Conservation (phyloP, 2,329 filamentous ascomycete genomes). For the Ramularia collo-cygni region DNA sequence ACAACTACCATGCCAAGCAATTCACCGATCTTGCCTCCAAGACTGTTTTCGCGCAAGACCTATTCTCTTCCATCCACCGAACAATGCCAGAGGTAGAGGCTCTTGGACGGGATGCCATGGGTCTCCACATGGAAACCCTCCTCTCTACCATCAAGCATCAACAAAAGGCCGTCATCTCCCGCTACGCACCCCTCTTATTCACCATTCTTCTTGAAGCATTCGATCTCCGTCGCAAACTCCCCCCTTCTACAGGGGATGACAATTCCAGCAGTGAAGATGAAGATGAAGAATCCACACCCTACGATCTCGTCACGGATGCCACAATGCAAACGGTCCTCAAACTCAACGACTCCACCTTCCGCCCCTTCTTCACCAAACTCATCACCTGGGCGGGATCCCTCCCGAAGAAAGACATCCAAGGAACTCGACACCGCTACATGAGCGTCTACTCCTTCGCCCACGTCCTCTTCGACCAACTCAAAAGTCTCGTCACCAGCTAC, state of each 20-base stretch:
- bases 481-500: slow-evolving; percentile 92
- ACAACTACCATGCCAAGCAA: slow-evolving; percentile 27
- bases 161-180: slow-evolving; percentile 69
- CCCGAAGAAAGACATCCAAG: slow-evolving; percentile 54
- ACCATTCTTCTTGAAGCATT: slow-evolving; percentile 51
- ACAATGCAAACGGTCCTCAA: slow-evolving; percentile 91
- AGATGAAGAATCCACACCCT: slow-evolving; percentile 54
- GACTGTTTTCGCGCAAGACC: slow-evolving; percentile 68
- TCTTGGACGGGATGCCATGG: slow-evolving; percentile 43
- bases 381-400: slow-evolving; percentile 69
- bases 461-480: slow-evolving; percentile 75
- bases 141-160: slow-evolving; percentile 68
- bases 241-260: slow-evolving; percentile 28
- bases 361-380: slow-evolving; percentile 81
- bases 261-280: slow-evolving; percentile 29
- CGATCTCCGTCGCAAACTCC: slow-evolving; percentile 56
- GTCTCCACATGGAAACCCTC: slow-evolving; percentile 42
- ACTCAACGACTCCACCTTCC: slow-evolving; percentile 88
- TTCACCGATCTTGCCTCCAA: slow-evolving; percentile 70
- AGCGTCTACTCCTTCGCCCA: slow-evolving; percentile 76
- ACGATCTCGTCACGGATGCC: slow-evolving; percentile 53
- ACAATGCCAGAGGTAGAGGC: slow-evolving; percentile 59
- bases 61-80: slow-evolving; percentile 64
- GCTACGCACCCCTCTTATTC: slow-evolving; percentile 65
- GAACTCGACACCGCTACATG: slow-evolving; percentile 57